Conservation (phyloP, 495 filamentous ascomycete genomes). For the Pyrenula aspistea region DNA sequence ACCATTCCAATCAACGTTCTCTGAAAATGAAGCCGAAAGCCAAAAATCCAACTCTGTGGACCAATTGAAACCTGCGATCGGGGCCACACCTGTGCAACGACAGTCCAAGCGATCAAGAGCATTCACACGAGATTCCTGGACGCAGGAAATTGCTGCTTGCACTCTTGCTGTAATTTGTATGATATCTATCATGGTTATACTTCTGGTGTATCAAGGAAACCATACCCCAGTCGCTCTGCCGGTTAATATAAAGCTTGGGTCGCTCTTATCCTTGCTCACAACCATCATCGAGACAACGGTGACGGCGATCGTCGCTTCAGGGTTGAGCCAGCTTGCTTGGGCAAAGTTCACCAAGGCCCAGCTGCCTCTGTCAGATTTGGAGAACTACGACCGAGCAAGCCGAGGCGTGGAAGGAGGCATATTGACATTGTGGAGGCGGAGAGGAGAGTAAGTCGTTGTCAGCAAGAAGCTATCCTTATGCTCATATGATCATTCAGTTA, state of each 20-base stretch:
- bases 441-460: neutral
- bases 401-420: neutral
- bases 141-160: neutral
- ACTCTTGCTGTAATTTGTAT: neutral
- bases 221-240: neutral
- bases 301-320: neutral
- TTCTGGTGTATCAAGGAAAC: neutral
- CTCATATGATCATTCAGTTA: neutral
- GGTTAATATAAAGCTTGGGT: neutral
- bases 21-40: neutral
- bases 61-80: neutral
- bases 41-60: neutral
- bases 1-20: neutral
- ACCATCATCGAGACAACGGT: neutral
- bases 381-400: neutral
- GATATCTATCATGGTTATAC: neutral
- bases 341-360: neutral
- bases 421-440: neutral
- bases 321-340: neutral
- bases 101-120: neutral
- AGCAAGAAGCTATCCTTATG: neutral
- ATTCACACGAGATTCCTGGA: neutral
- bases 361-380: neutral
- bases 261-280: neutral
- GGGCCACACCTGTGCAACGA: neutral